Evolutionary conservation across 2,329 filamentous ascomycete species (phyloP), one percentile per base, ranked within the genome.

Genomic region (Penicillium hesseltinei): DNA sequence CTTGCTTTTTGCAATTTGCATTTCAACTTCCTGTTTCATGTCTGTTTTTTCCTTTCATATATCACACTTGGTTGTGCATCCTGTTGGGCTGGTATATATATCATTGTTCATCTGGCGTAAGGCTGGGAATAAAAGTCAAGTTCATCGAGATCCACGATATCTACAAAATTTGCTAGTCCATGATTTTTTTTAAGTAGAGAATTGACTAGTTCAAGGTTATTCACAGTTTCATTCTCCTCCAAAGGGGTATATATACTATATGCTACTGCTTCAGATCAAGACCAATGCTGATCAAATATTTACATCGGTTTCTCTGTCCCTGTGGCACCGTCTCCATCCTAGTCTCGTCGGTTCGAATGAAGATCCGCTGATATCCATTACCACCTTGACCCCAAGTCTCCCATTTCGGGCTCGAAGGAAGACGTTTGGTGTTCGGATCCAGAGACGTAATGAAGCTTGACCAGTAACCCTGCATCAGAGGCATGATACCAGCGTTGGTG

Each of bases 391-490:
- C 69, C 47, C 79, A 85, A 5, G 71, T 69, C 59, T 75, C 71
- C 86, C 85, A 88, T 54, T 72, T 71, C 3, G 83, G 82, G 43
- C 77, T 76, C 0, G 78, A 80, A 0, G 60, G 38, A 43, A 72
- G 61, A 9, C 83, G 78, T 54, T 79, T 73, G 17, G 65, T 77
- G 68, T 92, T 92, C 0, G 89, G 89, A 69, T 92, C 78, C 38
- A 85, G 80, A 0, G 78, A 79, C 27, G 82, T 76, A 59, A 92
- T 85, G 68, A 92, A 92, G 62, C 85, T 89, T 1, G 85, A 84
- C 88, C 88, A 92, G 71, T 91, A 92, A 0, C 79, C 81, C 66
- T 90, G 87, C 29, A 89, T 81, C 0, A 88, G 73, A 0, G 82
- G 78, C 1, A 88, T 79, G 6, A 88, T 84, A 0, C 69, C 68